phyloP scores from a whole-genome alignment of 768 basidiomycete species.

The Boletus rubroflammeus region DNA sequence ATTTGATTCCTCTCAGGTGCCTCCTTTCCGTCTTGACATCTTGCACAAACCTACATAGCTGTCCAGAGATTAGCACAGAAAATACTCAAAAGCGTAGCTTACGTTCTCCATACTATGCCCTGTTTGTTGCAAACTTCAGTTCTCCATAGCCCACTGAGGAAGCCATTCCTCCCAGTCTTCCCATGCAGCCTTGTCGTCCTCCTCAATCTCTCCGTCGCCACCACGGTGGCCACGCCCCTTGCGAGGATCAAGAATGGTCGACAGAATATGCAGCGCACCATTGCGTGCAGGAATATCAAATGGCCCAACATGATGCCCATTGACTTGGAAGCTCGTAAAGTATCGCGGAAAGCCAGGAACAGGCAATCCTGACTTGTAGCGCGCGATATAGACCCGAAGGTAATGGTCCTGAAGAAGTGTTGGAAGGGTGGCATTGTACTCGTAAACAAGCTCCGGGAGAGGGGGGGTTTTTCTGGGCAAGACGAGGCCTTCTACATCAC shows the following conservation, averaged over 20 bases:
- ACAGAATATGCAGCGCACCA: constrained; percentile 10
- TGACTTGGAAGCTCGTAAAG: constrained; percentile 11
- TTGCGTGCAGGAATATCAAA: constrained; percentile 15
- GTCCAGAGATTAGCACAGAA: background rate
- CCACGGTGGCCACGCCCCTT: background rate
- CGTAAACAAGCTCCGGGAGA: constrained; percentile 8
- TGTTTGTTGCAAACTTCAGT: background rate
- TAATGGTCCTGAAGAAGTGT: constrained; percentile 9
- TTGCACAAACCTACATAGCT: background rate
- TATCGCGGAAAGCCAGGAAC: background rate
- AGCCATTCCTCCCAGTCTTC: constrained; percentile 16
- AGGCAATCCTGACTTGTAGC: constrained; percentile 8
- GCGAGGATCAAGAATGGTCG: constrained; percentile 12
- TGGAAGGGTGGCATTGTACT: constrained; percentile 9
- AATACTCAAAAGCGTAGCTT: background rate
- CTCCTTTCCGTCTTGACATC: background rate
- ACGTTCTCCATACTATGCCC: background rate
- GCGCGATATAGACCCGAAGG: constrained; percentile 5
- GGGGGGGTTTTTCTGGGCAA: background rate
- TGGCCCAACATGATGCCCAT: constrained; percentile 1
- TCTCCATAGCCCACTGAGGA: constrained; percentile 12
- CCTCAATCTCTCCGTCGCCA: background rate
- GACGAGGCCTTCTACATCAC: background rate
- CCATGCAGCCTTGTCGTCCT: background rate
- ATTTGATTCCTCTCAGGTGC: no score